A percentile compares a stretch with the other conserved stretches of the same genome.
These are phyloP conservation scores for Mollisia scopiformis DNA, from an alignment of 2,329 filamentous ascomycete species.

Conservation along the genomic window DNA sequence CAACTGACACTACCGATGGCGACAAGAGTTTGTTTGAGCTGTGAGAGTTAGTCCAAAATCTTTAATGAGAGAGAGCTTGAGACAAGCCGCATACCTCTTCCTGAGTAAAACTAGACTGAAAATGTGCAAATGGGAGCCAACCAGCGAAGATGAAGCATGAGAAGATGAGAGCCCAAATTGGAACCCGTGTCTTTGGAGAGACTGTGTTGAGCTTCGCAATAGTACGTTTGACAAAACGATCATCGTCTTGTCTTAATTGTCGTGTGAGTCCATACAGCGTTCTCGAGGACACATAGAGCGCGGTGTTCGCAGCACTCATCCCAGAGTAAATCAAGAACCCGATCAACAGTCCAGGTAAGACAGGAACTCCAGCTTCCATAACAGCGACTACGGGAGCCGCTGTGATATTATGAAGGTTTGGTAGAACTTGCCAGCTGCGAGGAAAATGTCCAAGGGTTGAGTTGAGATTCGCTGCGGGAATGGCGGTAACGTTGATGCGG, in stretches of 20 bases:
- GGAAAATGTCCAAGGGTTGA: not conserved
- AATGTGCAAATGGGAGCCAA: slow-evolving; percentile 11
- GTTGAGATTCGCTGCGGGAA: not conserved
- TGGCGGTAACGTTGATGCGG: not conserved
- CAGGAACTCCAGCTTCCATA: slow-evolving; percentile 5
- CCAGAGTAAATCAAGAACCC: slow-evolving; percentile 35
- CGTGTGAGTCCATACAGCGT: slow-evolving; percentile 37
- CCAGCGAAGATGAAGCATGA: slow-evolving; percentile 1
- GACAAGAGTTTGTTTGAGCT: slow-evolving; percentile 5
- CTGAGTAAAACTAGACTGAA: slow-evolving; percentile 4
- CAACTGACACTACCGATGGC: slow-evolving; percentile 11
- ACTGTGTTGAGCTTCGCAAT: slow-evolving; percentile 8
- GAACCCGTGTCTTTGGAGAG: not conserved
- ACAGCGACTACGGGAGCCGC: slow-evolving; percentile 3
- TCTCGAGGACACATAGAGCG: slow-evolving; percentile 40
- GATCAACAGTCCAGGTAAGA: slow-evolving; percentile 31
- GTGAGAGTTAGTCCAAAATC: not conserved
- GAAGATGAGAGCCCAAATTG: not conserved
- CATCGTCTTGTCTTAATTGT: not conserved
- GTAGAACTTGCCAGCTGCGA: not conserved
- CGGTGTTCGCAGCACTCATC: slow-evolving; percentile 38
- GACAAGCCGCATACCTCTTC: not conserved
- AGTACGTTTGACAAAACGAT: not conserved
- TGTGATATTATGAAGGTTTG: not conserved
- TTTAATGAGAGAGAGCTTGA: too few relatives aligned